Percentiles rank a stretch among this genome's conserved stretches.
These are phyloP conservation scores for Crithidia fasciculata DNA, from an alignment of 208 protist species.

Conservation along the genomic window DNA sequence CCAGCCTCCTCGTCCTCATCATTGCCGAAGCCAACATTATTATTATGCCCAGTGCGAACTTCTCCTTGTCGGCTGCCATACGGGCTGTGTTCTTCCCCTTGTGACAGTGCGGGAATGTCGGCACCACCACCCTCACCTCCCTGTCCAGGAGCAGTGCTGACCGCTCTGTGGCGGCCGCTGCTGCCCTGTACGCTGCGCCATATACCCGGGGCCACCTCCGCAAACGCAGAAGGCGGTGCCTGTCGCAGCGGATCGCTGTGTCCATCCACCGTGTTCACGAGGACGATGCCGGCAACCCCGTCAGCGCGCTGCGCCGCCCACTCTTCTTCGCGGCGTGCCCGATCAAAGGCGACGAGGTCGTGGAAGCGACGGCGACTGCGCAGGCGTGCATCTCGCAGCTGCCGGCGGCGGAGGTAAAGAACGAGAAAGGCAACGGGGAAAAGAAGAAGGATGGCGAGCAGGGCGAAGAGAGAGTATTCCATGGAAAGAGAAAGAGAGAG, in stretches of 20 bases:
- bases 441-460: slow-evolving; percentile 1
- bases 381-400: not conserved
- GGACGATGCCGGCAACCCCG: not conserved
- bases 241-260: not conserved
- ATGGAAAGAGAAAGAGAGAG: not conserved
- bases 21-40: too few species aligned
- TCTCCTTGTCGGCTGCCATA: not conserved
- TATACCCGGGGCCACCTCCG: slow-evolving; percentile 6
- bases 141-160: not conserved
- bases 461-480: slow-evolving; percentile 3
- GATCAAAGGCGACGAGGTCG: slow-evolving; percentile 10
- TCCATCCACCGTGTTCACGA: slow-evolving; percentile 6
- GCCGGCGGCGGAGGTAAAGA: not conserved
- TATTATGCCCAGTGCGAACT: too few species aligned
- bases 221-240: not conserved
- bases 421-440: slow-evolving; percentile 5
- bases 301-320: slow-evolving; percentile 4
- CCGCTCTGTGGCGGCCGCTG: not conserved
- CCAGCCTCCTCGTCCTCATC: too few species aligned
- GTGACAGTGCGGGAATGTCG: not conserved
- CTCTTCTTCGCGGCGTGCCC: slow-evolving; percentile 6
- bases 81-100: too few species aligned
- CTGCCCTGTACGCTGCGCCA: not conserved
- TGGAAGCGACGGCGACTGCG: not conserved
- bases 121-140: not conserved